Evolutionary conservation across 495 filamentous ascomycete species (phyloP), one percentile per base, ranked within the genome.

Genomic region (Aspergillus asperescens): DNA sequence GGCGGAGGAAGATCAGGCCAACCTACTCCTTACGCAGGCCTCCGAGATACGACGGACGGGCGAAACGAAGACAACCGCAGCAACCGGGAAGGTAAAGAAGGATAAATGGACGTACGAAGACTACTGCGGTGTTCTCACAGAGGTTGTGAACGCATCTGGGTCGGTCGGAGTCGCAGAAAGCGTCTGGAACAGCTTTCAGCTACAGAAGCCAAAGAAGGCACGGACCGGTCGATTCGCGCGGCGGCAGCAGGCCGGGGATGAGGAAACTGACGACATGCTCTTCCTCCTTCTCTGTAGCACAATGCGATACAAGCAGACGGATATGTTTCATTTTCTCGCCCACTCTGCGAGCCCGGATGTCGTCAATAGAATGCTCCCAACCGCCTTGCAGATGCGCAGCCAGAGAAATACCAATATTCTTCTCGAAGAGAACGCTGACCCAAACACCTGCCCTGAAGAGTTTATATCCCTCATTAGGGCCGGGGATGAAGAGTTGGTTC

Each of bases 51-150:
- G 51, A 28, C 40, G 51, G 40, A 54, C 32, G 9, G 51, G 51
- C 23, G 42, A 54, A 23, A 6, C n/a, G 4, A 54, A 54, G 27
- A 47, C 39, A 6, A 34, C 32, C 10, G 9, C 32, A 20, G 16
- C n/a, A 0, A n/a, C 40, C 1, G 34, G 23, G 16, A 54, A 54
- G 16, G 31, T 54, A 0, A 54, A 54, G 23, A 54, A 54, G 29
- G 51, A 54, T 16, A 54, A 54, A 41, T 54, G 51, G 51, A 10
- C 51, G 20, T 54, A 47, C 35, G 51, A 54, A 15, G 51, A 54
- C 24, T 54, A 47, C 32, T 46, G 42, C 24, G 13, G 32, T 18
- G 42, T 54, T 5, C 34, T 54, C 13, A 47, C 43, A 1, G 42
- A 54, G 5, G 16, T 47, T 10, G 43, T 54, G 5, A 39, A 44